Percentiles rank a stretch among this genome's conserved stretches.
Conservation (phyloP, 2,329 filamentous ascomycete species). For the Colletotrichum viniferum region DNA sequence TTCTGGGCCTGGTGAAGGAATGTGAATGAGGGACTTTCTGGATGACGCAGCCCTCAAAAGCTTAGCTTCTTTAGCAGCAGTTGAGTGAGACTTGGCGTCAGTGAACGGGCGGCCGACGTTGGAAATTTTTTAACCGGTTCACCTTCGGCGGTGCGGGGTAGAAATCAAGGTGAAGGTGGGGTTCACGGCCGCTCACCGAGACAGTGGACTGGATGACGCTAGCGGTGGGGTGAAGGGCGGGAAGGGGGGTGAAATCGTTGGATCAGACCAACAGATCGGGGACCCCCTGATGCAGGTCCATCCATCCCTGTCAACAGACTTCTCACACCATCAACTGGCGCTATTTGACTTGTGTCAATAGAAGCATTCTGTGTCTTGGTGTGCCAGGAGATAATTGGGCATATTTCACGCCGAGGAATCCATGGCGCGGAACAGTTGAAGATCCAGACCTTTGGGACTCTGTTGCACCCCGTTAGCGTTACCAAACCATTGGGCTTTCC, state of each 20-base stretch:
- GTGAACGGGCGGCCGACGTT: neutral
- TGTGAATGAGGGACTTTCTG: neutral
- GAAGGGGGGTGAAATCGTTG: neutral
- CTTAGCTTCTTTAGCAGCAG: neutral
- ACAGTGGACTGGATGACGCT: neutral
- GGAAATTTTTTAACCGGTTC: neutral
- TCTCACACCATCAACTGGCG: neutral
- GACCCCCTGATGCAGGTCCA: neutral
- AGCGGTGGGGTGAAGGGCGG: neutral
- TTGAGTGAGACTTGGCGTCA: neutral
- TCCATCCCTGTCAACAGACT: neutral
- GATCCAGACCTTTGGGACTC: neutral
- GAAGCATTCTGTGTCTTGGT: neutral
- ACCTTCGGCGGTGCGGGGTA: conserved; percentile 6
- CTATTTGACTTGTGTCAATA: neutral
- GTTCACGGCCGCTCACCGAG: neutral
- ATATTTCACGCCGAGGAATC: neutral
- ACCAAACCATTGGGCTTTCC: neutral
- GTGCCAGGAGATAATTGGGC: neutral
- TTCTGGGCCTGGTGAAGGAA: neutral
- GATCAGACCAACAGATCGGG: neutral
- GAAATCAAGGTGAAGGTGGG: conserved; percentile 7
- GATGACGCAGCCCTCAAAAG: neutral
- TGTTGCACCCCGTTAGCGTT: neutral
- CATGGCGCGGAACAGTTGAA: neutral